Base-by-base conservation (phyloP, 768 basidiomycete genomes). In the Butyriboletus loyo region DNA sequence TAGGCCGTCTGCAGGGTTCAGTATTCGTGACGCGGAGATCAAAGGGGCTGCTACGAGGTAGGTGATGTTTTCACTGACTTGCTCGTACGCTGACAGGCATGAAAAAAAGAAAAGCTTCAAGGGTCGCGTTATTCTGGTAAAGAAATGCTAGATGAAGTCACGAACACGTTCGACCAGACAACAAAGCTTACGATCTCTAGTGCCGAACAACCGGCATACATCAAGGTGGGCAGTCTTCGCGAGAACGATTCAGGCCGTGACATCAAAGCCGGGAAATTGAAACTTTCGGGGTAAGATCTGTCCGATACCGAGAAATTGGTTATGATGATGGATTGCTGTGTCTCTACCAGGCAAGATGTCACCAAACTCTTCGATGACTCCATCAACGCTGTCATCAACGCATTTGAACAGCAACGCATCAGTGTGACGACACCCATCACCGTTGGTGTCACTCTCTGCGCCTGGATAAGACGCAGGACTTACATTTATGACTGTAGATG, bases 361-460 rank as follows among this genome's bases (percentile, higher is more conserved):
- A 67, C 66, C 6, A 50, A 57, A 1, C 73, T 77, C 43, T 81
- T 80, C 47, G 68, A 74, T 21, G 74, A 74, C 2, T 78, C 77
- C 1, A 55, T 77, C 13, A 45, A 60, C 4, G 64, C 51, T 1
- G 68, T 71, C 22, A 61, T 66, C 9, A 59, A 61, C 2, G 70
- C 68, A 14, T 68, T 78, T 19, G 55, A 61, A 34, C 44, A 65
- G 0, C 69, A 73, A 48, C 58, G 57, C 5, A 52, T 39, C 3
- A 54, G 53, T 11, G 59, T 67, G 2, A 37, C 46, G 11, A 56
- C 55, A 13, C 50, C 55, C 2, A 68, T 76, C 32, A 64, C 66
- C 3, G 74, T 72, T 31, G 13, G 67, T 58, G 7, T 19, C 11
- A 31, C n/a, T 39, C 13, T 32, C 37, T 4, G 3, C 1, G 15